Base-by-base conservation (phyloP, 306 rosid species). In the Ormosia semicastrata region DNA sequence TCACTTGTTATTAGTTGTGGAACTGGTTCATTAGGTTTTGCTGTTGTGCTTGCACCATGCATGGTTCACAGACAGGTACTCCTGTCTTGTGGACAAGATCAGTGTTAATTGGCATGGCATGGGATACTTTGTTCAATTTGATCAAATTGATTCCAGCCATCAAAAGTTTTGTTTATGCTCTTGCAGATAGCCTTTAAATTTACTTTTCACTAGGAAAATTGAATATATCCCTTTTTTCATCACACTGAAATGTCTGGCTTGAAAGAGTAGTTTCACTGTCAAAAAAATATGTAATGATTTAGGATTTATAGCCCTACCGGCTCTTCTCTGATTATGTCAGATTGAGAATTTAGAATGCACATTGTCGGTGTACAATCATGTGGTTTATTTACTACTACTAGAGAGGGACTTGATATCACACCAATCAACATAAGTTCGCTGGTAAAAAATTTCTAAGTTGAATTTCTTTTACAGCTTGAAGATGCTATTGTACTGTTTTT, bases 391-490 rank as follows among this genome's bases (percentile, higher is more conserved):
- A 5, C 71, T 30, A 9, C 2, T 30, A 9, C 13, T 32, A 29
- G 41, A 54, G 30, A 8, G 76, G 8, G 32, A 18, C 14, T 39
- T 40, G 58, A 32, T 40, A 67, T 46, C 32, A 7, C 24, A 49
- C 18, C 24, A 18, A 71, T 13, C 8, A 9, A 24, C 53, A 36
- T 64, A 41, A 43, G 30, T 57, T 69, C 40, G 8, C 58, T 30
- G 4, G 1, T 24, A 24, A 24, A 24, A n/a, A n/a, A n/a, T n/a
- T n/a, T n/a, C n/a, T 24, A 24, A 24, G 24, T 24, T 24, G 39
- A 14, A 40, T 67, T 67, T 80, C 71, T 59, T 80, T 63, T 39
- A 49, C 36, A 36, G 43, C 64, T 67, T 57, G 77, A 69, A 46
- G 52, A 70, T 79, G 63, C 44, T 71, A 2, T 58, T 33, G 7